Conservation (phyloP, 148 eudicot genomes). For the Vaccinium myrtillus region DNA sequence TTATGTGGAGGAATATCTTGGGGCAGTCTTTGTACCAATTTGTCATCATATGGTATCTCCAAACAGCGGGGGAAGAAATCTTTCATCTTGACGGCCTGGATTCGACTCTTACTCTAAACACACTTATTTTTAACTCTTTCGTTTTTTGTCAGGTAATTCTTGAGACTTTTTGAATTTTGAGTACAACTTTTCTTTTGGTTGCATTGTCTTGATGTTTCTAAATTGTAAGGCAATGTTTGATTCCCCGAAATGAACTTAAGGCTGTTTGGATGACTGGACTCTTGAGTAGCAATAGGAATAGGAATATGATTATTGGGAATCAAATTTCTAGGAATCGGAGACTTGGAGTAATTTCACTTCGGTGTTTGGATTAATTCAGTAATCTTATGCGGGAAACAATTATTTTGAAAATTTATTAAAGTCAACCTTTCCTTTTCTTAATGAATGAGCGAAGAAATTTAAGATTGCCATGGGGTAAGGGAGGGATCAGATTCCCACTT, state of each 20-base stretch:
- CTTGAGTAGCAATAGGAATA: too few relatives aligned
- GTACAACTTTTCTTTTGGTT: background rate
- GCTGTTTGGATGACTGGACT: too few relatives aligned
- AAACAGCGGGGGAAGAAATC: constrained; percentile 37
- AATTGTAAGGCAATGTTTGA: background rate
- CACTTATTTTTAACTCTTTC: constrained; percentile 64
- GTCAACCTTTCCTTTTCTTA: too few relatives aligned
- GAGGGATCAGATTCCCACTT: too few relatives aligned
- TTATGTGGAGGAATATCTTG: constrained; percentile 78
- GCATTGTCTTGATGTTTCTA: background rate
- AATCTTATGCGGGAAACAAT: too few relatives aligned
- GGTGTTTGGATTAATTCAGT: too few relatives aligned
- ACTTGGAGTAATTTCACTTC: too few relatives aligned
- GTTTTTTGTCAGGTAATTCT: constrained; percentile 67
- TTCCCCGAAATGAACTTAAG: background rate
- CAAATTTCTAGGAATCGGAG: too few relatives aligned
- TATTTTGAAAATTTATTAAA: too few relatives aligned
- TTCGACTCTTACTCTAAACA: constrained; percentile 50
- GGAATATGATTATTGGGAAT: too few relatives aligned
- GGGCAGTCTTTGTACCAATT: constrained; percentile 66
- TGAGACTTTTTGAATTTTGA: background rate
- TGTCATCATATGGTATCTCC: constrained; percentile 57
- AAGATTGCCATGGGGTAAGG: too few relatives aligned
- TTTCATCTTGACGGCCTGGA: constrained; percentile 44
- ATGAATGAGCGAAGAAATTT: too few relatives aligned